Base-by-base conservation (phyloP, 148 eudicot species). In the Diospyros kaki region DNA sequence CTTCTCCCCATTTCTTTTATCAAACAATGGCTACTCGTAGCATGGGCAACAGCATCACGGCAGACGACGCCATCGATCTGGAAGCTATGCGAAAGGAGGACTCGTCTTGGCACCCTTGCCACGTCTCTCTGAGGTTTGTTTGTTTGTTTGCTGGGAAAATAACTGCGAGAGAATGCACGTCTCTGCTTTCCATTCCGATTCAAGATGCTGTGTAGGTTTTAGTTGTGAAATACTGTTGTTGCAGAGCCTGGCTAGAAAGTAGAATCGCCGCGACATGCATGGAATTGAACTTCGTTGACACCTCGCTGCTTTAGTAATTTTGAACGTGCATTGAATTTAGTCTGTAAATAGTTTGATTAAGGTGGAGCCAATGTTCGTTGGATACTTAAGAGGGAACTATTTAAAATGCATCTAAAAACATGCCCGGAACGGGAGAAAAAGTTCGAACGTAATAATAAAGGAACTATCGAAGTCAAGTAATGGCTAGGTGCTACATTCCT, bases 31-130 rank as follows among this genome's bases (percentile, higher is more conserved):
- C 62, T 12, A 55, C 51, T 41, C 50, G 52, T 18, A 4, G 69
- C 39, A 39, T 8, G 17, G 38, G 43, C 44, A 15, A 48, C 58
- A 2, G 40, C 39, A 6, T 4, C 10, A 14, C 77, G 3, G 40
- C 69, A 41, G 69, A 66, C 67, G 85, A 28, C 55, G 58, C 18
- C 55, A 72, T 81, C 38, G 76, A 86, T 71, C 86, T 86, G 15
- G 89, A 86, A 78, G 84, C 81, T 55, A 77, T 82, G 85, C 86
- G 86, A 73, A 79, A 53, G 77, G 56, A 74, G 64, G 84, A 81
- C 69, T 76, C 65, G 54, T 88, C 92, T 79, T 88, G 92, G 92
- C 89, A 88, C 64, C 88, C 88, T 15, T 88, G 92, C 79, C 83
- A 75, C 66, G 82, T 88, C 53, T 88, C 87, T 75, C 81, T 86